These are phyloP conservation scores for Pneumocystis jirovecii DNA, from an alignment of 1,139 yeast species.

Conservation along the genomic window DNA sequence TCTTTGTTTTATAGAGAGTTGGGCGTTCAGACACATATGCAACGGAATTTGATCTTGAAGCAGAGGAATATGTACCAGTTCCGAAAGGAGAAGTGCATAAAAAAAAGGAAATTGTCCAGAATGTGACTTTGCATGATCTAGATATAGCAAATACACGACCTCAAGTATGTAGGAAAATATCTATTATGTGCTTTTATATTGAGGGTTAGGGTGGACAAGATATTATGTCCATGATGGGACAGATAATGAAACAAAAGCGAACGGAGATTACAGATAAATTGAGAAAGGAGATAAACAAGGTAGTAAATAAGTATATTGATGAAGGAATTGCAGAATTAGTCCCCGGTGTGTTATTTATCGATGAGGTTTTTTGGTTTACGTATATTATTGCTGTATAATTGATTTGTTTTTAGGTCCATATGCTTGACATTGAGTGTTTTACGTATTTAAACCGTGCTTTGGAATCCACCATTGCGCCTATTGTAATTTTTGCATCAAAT, in stretches of 20 bases:
- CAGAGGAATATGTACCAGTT: conserved; percentile 94
- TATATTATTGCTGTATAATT: neutral
- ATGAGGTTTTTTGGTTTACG: conserved; percentile 39
- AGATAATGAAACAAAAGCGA: conserved; percentile 83
- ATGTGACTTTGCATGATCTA: conserved; percentile 86
- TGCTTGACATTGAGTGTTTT: conserved; percentile 92
- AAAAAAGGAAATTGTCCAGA: conserved; percentile 95
- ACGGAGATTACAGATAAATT: conserved; percentile 97
- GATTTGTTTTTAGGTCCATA: conserved; percentile 35
- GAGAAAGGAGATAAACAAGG: conserved; percentile 84
- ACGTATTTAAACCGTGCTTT: conserved; percentile 87
- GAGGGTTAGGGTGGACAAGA: conserved; percentile 69
- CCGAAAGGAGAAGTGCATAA: conserved; percentile 99
- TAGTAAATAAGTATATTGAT: conserved; percentile 88
- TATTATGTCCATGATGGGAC: conserved; percentile 97
- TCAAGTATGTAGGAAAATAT: conserved; percentile 28
- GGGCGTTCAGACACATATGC: conserved; percentile 98
- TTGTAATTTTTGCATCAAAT: conserved; percentile 88
- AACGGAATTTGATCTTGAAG: conserved; percentile 93
- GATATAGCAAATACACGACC: conserved; percentile 96
- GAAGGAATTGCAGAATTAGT: conserved; percentile 97
- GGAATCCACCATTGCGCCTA: conserved; percentile 83
- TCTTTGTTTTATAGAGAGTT: conserved; percentile 37
- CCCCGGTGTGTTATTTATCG: conserved; percentile 95
- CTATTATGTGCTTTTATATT: neutral